Base-by-base conservation (phyloP, 2,329 filamentous ascomycete genomes). In the Sclerotinia trifoliorum region DNA sequence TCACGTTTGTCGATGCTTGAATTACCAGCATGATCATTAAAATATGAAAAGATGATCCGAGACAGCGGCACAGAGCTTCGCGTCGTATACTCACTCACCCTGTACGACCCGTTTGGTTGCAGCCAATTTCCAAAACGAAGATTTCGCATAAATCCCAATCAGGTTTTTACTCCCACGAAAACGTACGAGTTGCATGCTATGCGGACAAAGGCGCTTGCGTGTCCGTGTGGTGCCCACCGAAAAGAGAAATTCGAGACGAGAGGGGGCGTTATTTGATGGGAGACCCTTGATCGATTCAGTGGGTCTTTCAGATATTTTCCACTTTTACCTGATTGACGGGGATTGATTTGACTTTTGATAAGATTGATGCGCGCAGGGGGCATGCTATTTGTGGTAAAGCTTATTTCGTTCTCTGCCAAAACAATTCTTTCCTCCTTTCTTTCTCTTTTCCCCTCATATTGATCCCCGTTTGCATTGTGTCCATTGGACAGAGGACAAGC, bases 331-430 rank as follows among this genome's bases (percentile, higher is more conserved):
- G 62, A 61, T 61, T 32, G 55, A 26, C 29, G 15, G 29, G 29
- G 24, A 55, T 56, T 55, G 17, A 55, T 64, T 29, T 48, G 58
- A 42, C 39, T 42, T 46, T 46, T 63, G 46, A 51, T 46, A 62
- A 51, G 60, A 51, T 51, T 26, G 60, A 63, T 63, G 46, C 19
- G 46, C 46, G 46, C 60, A 63, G 46, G 60, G 60, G 11, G 51
- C 21, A 21, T 21, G 17, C 58, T 19, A 49, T 62, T 49, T 6
- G 58, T 29, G 58, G 11, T 26, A 63, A 63, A 51, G 60, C 60
- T 63, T 63, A 32, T 63, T 63, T 52, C 46, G 21, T 63, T 63
- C 60, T 49, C 46, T 15, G n/a, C 29, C n/a, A 39, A 51, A 32
- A 7, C 19, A 42, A n/a, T 10, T 49, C 11, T 35, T 35, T 32